phyloP scores from a whole-genome alignment of 179 eudicot genomes.

The Dionaea muscipula region DNA sequence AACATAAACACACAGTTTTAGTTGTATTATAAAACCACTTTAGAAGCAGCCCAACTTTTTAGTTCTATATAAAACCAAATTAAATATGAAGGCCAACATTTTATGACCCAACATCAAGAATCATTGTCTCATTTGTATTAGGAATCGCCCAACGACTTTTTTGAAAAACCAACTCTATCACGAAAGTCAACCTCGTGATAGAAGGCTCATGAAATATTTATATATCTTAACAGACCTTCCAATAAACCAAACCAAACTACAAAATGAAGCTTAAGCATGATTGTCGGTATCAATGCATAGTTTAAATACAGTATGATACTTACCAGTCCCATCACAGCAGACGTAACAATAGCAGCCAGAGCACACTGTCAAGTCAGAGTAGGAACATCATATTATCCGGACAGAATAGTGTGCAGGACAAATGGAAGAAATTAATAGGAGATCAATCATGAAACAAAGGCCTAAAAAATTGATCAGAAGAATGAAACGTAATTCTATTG shows the following conservation, averaged over 20 bases:
- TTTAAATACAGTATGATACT: too few species aligned
- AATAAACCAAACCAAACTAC: too few species aligned
- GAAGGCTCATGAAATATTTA: too few species aligned
- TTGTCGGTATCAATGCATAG: too few species aligned
- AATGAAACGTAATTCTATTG: neutral
- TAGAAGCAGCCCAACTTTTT: constrained; percentile 32
- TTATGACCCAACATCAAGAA: neutral
- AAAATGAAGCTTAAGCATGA: too few species aligned
- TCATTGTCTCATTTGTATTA: neutral
- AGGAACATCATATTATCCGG: constrained; percentile 5
- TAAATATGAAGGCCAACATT: too few species aligned
- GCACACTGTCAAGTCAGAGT: constrained; percentile 49
- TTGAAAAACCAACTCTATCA: neutral
- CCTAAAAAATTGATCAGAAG: neutral
- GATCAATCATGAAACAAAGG: neutral
- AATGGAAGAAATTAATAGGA: neutral
- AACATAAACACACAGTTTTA: constrained; percentile 40
- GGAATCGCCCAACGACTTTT: neutral
- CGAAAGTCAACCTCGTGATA: too few species aligned
- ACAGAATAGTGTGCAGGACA: constrained; percentile 9
- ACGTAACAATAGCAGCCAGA: constrained; percentile 86
- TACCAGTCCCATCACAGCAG: constrained; percentile 96
- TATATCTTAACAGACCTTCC: too few species aligned
- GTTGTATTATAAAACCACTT: too few species aligned
- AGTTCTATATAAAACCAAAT: too few species aligned